A percentile compares a stretch with the other conserved stretches of the same genome.
These are phyloP conservation scores for Solanum chiquidenum DNA, from an alignment of 257 asterid species.

Conservation along the genomic window DNA sequence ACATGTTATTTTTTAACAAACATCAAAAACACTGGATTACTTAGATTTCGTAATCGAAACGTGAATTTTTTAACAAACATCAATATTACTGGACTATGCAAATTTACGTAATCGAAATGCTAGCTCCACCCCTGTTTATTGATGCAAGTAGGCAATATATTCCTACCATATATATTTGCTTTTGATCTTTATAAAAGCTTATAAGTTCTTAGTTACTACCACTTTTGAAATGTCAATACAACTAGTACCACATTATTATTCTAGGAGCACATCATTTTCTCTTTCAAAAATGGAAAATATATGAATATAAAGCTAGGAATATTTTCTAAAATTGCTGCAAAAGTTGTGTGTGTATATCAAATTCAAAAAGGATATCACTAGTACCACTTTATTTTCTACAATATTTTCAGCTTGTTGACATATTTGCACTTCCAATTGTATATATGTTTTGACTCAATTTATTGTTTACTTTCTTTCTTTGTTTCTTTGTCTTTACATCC, in stretches of 20 bases:
- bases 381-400: too few species aligned
- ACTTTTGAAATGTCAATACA: background rate
- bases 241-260: background rate
- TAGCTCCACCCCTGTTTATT: fast-evolving
- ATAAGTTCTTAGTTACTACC: background rate
- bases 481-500: background rate
- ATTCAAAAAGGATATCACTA: too few species aligned
- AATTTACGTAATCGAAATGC: background rate
- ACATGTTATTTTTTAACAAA: background rate
- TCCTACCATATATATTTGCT: background rate
- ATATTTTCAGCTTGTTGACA: background rate
- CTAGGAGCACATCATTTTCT: background rate
- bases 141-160: background rate
- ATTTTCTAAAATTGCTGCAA: background rate
- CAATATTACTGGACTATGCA: fast-evolving
- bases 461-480: background rate
- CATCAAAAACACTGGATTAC: fast-evolving
- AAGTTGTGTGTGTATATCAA: background rate
- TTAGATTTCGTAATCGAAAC: fast-evolving
- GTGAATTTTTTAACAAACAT: too few species aligned
- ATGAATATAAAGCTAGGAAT: background rate
- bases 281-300: background rate
- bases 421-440: background rate
- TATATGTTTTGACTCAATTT: background rate
- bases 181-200: background rate